Base-by-base conservation (phyloP, 371 early-diverging fungal species). In the Apophysomyces elegans region DNA sequence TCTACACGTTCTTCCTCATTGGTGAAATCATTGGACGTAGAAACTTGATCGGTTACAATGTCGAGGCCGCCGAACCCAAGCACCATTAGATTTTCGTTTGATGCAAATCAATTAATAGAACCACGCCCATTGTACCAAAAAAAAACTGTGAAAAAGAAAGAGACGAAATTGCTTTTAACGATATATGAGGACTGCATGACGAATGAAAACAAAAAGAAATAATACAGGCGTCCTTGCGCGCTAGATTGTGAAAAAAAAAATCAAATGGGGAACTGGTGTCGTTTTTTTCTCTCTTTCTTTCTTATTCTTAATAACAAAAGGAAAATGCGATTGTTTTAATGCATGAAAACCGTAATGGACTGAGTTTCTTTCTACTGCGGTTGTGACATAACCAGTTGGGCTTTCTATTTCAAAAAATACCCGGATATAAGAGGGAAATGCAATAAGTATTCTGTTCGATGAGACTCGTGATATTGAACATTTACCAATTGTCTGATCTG, bases 1-100 rank as follows among this genome's bases (percentile, higher is more conserved):
- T 87, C 57, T 84, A 85, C 79, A 83, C 87, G 62, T 90, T 90
- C 75, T 90, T 89, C 86, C 74, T 88, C 59, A 65, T 90, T 60
- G 90, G 90, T 69, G 90, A 90, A 77, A 86, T 90, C 68, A 77
- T 89, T 70, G 90, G 90, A 65, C 87, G 90, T 68, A 83, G 89
- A 78, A 89, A 83, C 81, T 73, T 90, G 72, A 78, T 90, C 70
- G 90, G 90, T 57, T 90, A 90, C 63, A 79, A 85, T 62, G 88
- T 88, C 74, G 64, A 84, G 75, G 71, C 84, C 67, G 86, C 76
- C 41, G 81, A 78, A 62, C 67, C 78, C 71, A 79, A 79, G 39
- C 73, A 66, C 36, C 79, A 74, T 58, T 69, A 73, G 61, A 70
- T 11, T 43, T 39, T 60, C 11, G 38, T 58, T 35, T 26, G 32